Evolutionary conservation across 139 green algal species (phyloP).

Genomic region (Axilococcus clingmanii): DNA sequence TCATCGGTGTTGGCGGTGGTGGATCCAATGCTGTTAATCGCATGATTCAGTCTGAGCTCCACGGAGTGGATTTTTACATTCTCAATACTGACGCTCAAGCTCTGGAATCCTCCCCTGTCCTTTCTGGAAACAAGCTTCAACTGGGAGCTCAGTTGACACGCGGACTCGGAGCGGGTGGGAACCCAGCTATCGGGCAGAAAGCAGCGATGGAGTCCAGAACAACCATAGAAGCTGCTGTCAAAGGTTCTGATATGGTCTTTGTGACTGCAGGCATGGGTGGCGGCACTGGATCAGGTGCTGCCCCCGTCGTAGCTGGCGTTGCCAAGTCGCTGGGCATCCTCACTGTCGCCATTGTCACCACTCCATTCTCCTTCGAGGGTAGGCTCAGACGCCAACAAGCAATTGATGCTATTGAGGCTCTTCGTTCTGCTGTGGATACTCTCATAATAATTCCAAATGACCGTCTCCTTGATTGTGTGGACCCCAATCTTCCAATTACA

Average conservation of each 20-base stretch:
- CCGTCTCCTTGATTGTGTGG: constrained; percentile 67
- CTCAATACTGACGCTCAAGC: constrained; percentile 92
- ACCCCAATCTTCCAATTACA: constrained; percentile 59
- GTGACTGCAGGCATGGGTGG: constrained; percentile 92
- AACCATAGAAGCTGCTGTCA: constrained; percentile 55
- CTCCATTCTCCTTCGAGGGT: constrained; percentile 93
- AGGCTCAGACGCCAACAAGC: constrained; percentile 42
- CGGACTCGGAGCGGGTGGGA: constrained; percentile 81
- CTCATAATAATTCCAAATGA: constrained; percentile 93
- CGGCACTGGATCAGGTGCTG: constrained; percentile 83
- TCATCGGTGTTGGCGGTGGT: constrained; percentile 87
- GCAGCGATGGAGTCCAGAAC: constrained; percentile 64
- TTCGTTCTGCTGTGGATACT: constrained; percentile 67
- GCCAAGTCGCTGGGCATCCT: constrained; percentile 69
- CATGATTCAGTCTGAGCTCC: constrained; percentile 69
- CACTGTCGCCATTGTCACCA: constrained; percentile 88
- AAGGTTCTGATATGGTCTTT: constrained; percentile 88
- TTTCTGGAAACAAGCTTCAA: constrained; percentile 56
- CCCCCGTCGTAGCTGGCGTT: constrained; percentile 74
- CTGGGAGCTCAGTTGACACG: constrained; percentile 80
- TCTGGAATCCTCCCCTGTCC: constrained; percentile 57
- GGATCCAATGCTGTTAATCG: constrained; percentile 93
- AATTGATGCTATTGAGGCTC: constrained; percentile 60
- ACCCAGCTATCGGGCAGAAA: constrained; percentile 72
- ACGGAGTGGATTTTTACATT: constrained; percentile 44